Evolutionary conservation across 2,329 filamentous ascomycete genomes (phyloP), one percentile per base, ranked within the genome.

Genomic region (Ophiostoma fasciatum): DNA sequence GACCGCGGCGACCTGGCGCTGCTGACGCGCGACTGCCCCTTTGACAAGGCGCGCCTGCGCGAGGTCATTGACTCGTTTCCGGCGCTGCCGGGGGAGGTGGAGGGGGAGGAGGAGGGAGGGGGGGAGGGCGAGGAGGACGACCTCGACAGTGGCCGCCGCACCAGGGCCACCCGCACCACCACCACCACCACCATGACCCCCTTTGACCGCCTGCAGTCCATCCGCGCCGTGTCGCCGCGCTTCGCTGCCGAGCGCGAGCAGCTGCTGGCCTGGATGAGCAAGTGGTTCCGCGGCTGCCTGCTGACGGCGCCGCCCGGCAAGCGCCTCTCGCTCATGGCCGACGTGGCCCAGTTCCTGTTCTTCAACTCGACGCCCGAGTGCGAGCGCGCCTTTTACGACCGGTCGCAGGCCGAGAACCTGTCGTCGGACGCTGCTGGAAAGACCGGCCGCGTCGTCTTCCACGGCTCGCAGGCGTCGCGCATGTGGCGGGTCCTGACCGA

Each of bases 401-500:
- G 26, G 31, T n/a, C 13, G 25, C 25, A 23, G 28, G 35, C 21
- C n/a, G 4, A 4, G 11, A 14, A 8, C n/a, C 9, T 17, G 25
- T 17, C 4, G 29, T 22, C 3, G 11, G n/a, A 28, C 19, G 19
- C 21, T 8, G 20, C 20, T 7, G 20, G 19, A 2, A 28, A 28
- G 14, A 33, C 29, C 4, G 38, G 41, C 33, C 33, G 32, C 13
- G 41, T 46, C 17, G 44, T 42, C 4, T 49, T 49, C 35, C 41
- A 48, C 36, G 45, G 43, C 13, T 41, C 46, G 17, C 26, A 33
- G 14, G 27, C 38, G 3, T 13, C 33, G 5, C 40, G 38, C 15
- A 28, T 50, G 36, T 50, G 45, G 44, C 36, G 42, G 17, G 37
- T 47, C 4, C 35, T 49, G 23, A 46, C 46, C 5, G 42, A 47